Percentiles rank a stretch among this genome's conserved stretches.
Conservation (phyloP, 305 asterid species). For the Fraxinus floribunda region DNA sequence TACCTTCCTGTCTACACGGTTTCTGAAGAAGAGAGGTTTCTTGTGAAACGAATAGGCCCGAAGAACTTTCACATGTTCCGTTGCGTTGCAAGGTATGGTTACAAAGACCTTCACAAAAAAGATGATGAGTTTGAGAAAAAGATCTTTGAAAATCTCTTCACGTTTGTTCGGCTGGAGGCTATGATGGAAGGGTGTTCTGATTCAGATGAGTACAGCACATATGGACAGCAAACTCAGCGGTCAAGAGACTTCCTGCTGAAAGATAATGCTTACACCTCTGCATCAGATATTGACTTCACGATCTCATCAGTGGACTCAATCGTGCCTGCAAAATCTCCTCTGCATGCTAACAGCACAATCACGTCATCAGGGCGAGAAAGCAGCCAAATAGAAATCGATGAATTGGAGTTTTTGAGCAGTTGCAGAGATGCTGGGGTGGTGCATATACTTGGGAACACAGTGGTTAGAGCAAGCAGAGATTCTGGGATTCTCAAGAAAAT, state of each 20-base stretch:
- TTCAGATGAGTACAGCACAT: constrained; percentile 77
- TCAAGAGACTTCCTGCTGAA: constrained; percentile 43
- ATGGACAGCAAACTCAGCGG: constrained; percentile 72
- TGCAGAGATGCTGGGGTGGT: constrained; percentile 96
- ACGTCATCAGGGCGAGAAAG: constrained; percentile 58
- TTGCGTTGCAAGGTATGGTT: constrained; percentile 92
- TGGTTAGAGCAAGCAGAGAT: constrained; percentile 78
- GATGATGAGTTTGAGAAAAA: constrained; percentile 89
- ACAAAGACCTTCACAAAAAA: constrained; percentile 89
- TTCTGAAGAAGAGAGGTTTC: constrained; percentile 84
- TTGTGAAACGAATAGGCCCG: constrained; percentile 89
- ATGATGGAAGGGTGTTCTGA: constrained; percentile 98
- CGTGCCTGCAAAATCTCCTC: constrained; percentile 52
- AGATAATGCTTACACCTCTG: constrained; percentile 36
- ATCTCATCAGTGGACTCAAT: constrained; percentile 71
- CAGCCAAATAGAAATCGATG: constrained; percentile 63
- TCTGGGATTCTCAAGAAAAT: constrained; percentile 71
- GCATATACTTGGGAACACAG: constrained; percentile 89
- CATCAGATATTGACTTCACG: constrained; percentile 44
- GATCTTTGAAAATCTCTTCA: constrained; percentile 69
- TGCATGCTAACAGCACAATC: constrained; percentile 33
- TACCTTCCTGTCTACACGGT: constrained; percentile 95
- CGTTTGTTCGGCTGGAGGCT: constrained; percentile 77
- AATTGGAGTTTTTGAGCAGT: constrained; percentile 67
- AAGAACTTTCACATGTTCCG: constrained; percentile 93